Evolutionary conservation across 108 stramenopile species (phyloP).

Genomic region (Mediolabrus comicus): DNA sequence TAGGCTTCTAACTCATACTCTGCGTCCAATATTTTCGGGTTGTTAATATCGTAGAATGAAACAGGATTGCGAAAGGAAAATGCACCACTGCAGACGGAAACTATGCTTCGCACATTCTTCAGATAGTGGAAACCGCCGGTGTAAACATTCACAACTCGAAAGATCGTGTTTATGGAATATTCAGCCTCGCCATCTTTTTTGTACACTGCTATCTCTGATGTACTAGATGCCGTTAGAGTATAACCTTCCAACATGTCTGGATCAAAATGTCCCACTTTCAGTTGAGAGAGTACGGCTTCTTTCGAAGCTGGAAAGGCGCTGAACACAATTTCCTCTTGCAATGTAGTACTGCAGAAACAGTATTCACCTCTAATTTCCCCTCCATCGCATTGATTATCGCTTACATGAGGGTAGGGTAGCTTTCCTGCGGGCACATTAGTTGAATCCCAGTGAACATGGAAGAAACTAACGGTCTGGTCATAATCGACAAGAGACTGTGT

Average conservation of each 20-base stretch:
- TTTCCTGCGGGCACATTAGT: slow-evolving; percentile 16
- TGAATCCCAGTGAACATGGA: slow-evolving; percentile 28
- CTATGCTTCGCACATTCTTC: slow-evolving; percentile 28
- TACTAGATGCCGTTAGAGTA: neutral
- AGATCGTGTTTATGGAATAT: slow-evolving; percentile 26
- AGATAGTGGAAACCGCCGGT: slow-evolving; percentile 18
- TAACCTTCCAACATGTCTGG: neutral
- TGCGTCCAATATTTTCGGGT: slow-evolving; percentile 24
- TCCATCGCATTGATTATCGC: slow-evolving; percentile 31
- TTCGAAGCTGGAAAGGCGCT: slow-evolving; percentile 17
- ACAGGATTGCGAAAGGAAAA: slow-evolving; percentile 30
- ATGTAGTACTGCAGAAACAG: slow-evolving; percentile 40
- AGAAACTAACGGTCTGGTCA: slow-evolving; percentile 19
- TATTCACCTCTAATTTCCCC: slow-evolving; percentile 18
- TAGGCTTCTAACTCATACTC: slow-evolving; percentile 51
- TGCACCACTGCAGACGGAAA: slow-evolving; percentile 12
- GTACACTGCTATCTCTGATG: slow-evolving; percentile 16
- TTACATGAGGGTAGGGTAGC: slow-evolving; percentile 13
- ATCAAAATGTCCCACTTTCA: slow-evolving; percentile 34
- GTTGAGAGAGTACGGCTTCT: slow-evolving; percentile 12
- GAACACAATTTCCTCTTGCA: slow-evolving; percentile 28
- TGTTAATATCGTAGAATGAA: slow-evolving; percentile 19
- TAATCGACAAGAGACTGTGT: slow-evolving; percentile 18
- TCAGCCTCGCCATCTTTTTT: neutral
- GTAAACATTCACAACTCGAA: slow-evolving; percentile 12